Conservation (phyloP, 768 basidiomycete genomes). For the Kwoniella shandongensis region DNA sequence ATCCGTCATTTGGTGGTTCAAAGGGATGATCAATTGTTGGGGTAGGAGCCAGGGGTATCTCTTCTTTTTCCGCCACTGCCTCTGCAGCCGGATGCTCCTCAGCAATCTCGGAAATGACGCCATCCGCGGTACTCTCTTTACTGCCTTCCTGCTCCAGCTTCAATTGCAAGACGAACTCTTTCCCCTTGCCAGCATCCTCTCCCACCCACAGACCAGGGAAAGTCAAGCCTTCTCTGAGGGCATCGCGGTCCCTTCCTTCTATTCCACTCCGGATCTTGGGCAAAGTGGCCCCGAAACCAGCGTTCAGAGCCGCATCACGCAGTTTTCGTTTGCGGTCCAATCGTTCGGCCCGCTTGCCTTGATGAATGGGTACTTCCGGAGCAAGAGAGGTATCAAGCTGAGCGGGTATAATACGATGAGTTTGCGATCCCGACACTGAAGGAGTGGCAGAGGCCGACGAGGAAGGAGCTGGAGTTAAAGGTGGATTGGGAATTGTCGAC, state of each 20-base stretch:
- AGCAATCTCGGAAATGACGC: conserved; percentile 21
- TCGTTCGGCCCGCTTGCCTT: conserved; percentile 3
- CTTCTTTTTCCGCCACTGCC: not conserved
- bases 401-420: conserved; percentile 24
- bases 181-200: conserved; percentile 37
- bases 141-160: not conserved
- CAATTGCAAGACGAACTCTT: conserved; percentile 41
- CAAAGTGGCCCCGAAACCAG: conserved; percentile 34
- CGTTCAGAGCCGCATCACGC: conserved; percentile 20
- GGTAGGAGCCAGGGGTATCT: too few relatives aligned
- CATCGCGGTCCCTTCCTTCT: conserved; percentile 27
- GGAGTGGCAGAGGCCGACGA: conserved; percentile 55
- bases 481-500: conserved; percentile 67
- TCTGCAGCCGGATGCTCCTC: not conserved
- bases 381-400: not conserved
- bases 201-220: conserved; percentile 45
- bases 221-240: conserved; percentile 37
- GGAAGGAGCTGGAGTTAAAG: too few relatives aligned
- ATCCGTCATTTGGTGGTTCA: not conserved
- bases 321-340: conserved; percentile 1
- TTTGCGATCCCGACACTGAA: conserved; percentile 53
- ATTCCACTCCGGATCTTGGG: conserved; percentile 17
- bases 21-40: not conserved
- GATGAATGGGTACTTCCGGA: not conserved
- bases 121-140: too few relatives aligned